Evolutionary conservation across 768 basidiomycete genomes (phyloP), one percentile per base, ranked within the genome.

Genomic region (Pulveroboletus sp.): DNA sequence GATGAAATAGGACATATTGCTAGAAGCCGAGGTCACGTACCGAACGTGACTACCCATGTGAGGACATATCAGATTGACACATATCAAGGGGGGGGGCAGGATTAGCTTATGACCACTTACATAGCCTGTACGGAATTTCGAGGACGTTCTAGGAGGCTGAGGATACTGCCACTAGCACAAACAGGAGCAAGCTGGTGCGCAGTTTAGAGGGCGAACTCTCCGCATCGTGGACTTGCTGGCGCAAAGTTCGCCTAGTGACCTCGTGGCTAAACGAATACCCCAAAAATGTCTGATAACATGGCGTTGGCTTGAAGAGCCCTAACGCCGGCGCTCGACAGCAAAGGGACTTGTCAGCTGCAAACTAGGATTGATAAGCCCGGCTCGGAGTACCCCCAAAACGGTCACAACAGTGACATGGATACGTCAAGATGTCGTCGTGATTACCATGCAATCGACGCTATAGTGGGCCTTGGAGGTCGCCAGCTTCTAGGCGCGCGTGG

Each of bases 1-100:
- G 31, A 56, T 39, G 32, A 49, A 56, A 52, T 6, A 33, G 51
- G 58, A 31, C 45, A 62, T 62, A 61, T 62, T 55, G 23, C 35
- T 23, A 21, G 42, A 45, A 43, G 31, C 6, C 25, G 17, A 44
- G 39, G 49, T 50, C 59, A 61, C 55, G 46, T 41, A 58, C 51
- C 46, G 20, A 17, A 34, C 23, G 38, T 39, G 37, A 34, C 39
- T 47, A 43, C 53, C 40, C 58, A 45, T 58, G 55, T 50, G 47
- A 48, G 17, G 43, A 17, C 38, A 47, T 47, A 60, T 53, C 45
- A 41, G 23, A 17, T 35, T 60, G 19, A 37, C 49, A 53, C 55
- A 57, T 39, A 58, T 53, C 48, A 47, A 48, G 40, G 49, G 17
- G 21, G n/a, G n/a, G n/a, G n/a, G n/a, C n/a, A n/a, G n/a, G n/a